Conservation (phyloP, 2,329 filamentous ascomycete species). For the Mycosphaerelloides madeirae region DNA sequence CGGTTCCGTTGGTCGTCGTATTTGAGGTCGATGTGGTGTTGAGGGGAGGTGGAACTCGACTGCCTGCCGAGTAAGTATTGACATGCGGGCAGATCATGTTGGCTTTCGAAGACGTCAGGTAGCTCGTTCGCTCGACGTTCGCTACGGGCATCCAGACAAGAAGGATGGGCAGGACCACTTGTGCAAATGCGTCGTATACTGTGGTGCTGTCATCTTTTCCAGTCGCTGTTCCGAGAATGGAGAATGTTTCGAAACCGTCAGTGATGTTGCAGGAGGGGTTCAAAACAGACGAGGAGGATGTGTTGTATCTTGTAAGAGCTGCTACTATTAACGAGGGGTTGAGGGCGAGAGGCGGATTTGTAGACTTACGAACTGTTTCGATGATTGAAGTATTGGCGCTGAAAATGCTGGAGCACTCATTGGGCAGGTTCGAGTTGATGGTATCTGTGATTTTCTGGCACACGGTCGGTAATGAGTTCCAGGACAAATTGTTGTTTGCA, state of each 20-base stretch:
- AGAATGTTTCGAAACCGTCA: not conserved
- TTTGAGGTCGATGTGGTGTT: no score
- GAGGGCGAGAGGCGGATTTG: not conserved
- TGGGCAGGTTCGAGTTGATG: slow-evolving; percentile 2
- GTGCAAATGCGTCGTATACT: slow-evolving; percentile 1
- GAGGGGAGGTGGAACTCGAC: not conserved
- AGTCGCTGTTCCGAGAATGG: not conserved
- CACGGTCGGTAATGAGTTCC: not conserved
- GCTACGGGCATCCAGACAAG: slow-evolving; percentile 10
- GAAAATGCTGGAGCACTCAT: slow-evolving; percentile 3
- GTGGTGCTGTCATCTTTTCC: not conserved
- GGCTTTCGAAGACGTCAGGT: slow-evolving; percentile 1
- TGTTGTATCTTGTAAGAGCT: slow-evolving; percentile 3
- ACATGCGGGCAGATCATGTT: slow-evolving; percentile 7
- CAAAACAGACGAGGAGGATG: not conserved
- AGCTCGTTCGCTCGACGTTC: slow-evolving; percentile 5
- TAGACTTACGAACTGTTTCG: slow-evolving; percentile 2
- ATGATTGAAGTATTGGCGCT: not conserved
- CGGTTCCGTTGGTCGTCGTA: not conserved
- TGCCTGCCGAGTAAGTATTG: not conserved
- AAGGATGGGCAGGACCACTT: slow-evolving; percentile 1
- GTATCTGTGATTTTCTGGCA: slow-evolving; percentile 4
- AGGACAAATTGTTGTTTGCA: slow-evolving; percentile 4
- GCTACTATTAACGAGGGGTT: not conserved
- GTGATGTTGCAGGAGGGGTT: not conserved